Conservation (phyloP, 2,329 filamentous ascomycete species). For the Chrysoporthe cubensis region DNA sequence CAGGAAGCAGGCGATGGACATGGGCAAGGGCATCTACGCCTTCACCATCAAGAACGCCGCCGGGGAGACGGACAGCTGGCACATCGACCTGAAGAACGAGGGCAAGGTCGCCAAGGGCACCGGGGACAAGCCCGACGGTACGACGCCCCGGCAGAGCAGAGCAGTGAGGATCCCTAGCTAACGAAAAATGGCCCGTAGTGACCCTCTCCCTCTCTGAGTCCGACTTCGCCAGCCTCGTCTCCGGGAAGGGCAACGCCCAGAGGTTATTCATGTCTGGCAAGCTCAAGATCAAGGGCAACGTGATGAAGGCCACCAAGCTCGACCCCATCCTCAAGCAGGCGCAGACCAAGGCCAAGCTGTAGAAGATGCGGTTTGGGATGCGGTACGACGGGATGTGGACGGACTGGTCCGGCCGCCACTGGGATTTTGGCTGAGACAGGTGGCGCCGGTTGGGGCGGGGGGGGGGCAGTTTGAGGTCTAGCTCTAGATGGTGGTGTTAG, state of each 20-base stretch:
- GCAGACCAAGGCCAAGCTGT: slow-evolving; percentile 82
- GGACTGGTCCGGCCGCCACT: slow-evolving; percentile 23
- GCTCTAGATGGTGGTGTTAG: neutral
- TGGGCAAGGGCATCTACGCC: slow-evolving; percentile 83
- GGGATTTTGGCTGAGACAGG: slow-evolving; percentile 8
- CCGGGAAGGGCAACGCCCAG: slow-evolving; percentile 92
- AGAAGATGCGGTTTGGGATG: slow-evolving; percentile 39
- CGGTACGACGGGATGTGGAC: slow-evolving; percentile 28
- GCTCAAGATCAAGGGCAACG: slow-evolving; percentile 96
- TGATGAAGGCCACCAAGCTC: slow-evolving; percentile 98
- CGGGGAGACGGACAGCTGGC: slow-evolving; percentile 83
- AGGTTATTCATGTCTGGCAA: slow-evolving; percentile 97
- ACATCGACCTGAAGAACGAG: slow-evolving; percentile 92
- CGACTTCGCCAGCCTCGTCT: slow-evolving; percentile 82
- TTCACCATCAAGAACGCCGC: slow-evolving; percentile 90
- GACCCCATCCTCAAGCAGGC: slow-evolving; percentile 91
- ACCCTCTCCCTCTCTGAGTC: slow-evolving; percentile 83
- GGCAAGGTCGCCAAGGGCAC: slow-evolving; percentile 80
- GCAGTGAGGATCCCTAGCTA: neutral
- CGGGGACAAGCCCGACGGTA: slow-evolving; percentile 82
- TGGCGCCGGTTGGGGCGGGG: neutral
- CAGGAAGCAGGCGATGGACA: slow-evolving; percentile 83
- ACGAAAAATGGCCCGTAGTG: slow-evolving; percentile 54
- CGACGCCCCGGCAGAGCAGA: slow-evolving; percentile 37
- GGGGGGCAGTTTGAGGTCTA: neutral